phyloP scores from a whole-genome alignment of 345 rosid species.

The Gossypium bickii region DNA sequence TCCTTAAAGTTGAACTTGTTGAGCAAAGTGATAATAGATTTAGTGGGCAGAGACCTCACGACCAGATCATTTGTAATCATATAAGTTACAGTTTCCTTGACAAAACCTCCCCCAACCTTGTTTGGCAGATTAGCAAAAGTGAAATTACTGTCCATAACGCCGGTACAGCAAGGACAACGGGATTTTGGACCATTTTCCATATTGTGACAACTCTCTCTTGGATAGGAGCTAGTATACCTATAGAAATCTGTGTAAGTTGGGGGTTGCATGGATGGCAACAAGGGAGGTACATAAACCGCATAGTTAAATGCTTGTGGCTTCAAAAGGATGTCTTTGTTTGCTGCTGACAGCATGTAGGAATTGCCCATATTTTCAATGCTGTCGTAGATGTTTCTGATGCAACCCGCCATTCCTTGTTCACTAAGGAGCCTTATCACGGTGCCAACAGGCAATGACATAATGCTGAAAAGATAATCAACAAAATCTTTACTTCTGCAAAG shows the following conservation, averaged over 20 bases:
- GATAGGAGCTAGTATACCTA: background rate
- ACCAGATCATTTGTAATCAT: constrained; percentile 33
- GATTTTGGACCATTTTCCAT: background rate
- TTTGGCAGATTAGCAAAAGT: background rate
- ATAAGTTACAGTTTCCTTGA: constrained; percentile 27
- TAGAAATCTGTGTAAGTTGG: background rate
- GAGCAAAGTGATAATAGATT: constrained; percentile 20
- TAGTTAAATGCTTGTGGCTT: background rate
- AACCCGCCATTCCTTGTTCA: background rate
- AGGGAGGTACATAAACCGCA: background rate
- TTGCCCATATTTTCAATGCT: constrained; percentile 16
- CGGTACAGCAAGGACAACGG: background rate
- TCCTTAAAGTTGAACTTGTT: constrained; percentile 18
- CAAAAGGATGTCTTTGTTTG: background rate
- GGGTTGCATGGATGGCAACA: background rate
- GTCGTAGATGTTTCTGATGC: constrained; percentile 12
- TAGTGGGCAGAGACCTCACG: constrained; percentile 27
- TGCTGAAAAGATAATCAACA: constrained; percentile 28
- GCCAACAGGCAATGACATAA: constrained; percentile 20
- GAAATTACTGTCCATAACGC: background rate
- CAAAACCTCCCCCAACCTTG: constrained; percentile 24
- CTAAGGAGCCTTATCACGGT: constrained; percentile 6
- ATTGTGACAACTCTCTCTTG: too few species aligned
- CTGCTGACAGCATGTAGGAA: background rate
- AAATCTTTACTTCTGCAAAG: constrained; percentile 29